These are phyloP conservation scores for Elongisporangium anandrum DNA, from an alignment of 352 stramenopile species.

Conservation along the genomic window DNA sequence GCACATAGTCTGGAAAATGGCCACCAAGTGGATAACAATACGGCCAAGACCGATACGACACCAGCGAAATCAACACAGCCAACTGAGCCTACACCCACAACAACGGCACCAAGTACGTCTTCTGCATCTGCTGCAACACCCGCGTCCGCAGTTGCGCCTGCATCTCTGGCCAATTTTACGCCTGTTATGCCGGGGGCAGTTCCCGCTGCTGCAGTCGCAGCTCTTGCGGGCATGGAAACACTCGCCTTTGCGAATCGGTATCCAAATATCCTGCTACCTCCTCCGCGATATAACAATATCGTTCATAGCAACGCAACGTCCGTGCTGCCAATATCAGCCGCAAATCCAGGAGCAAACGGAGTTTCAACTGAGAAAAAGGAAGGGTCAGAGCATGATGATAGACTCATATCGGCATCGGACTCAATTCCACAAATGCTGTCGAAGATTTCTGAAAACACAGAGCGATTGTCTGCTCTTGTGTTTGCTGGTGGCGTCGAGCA, in stretches of 20 bases:
- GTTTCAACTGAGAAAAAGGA: neutral
- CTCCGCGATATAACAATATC: slow-evolving; percentile 9
- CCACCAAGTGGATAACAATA: neutral
- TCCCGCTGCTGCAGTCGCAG: slow-evolving; percentile 8
- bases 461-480: slow-evolving; percentile 53
- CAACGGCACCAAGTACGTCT: slow-evolving; percentile 1
- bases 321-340: slow-evolving; percentile 9
- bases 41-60: slow-evolving; percentile 4
- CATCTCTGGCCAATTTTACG: neutral
- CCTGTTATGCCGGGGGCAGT: slow-evolving; percentile 1
- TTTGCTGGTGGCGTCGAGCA: slow-evolving; percentile 66
- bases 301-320: slow-evolving; percentile 10
- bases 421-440: slow-evolving; percentile 28
- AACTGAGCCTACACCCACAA: neutral
- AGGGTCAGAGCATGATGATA: neutral
- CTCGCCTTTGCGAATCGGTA: slow-evolving; percentile 45
- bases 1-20: slow-evolving; percentile 15
- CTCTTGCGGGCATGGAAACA: slow-evolving; percentile 27
- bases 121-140: slow-evolving; percentile 5
- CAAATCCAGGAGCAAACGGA: slow-evolving; percentile 1
- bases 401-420: slow-evolving; percentile 14
- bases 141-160: slow-evolving; percentile 3
- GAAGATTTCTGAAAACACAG: slow-evolving; percentile 31
- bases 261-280: slow-evolving; percentile 53
- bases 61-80: slow-evolving; percentile 6